Evolutionary conservation across 192 early-diverging fungal genomes (phyloP).

Genomic region (Backusella tarrabulga): DNA sequence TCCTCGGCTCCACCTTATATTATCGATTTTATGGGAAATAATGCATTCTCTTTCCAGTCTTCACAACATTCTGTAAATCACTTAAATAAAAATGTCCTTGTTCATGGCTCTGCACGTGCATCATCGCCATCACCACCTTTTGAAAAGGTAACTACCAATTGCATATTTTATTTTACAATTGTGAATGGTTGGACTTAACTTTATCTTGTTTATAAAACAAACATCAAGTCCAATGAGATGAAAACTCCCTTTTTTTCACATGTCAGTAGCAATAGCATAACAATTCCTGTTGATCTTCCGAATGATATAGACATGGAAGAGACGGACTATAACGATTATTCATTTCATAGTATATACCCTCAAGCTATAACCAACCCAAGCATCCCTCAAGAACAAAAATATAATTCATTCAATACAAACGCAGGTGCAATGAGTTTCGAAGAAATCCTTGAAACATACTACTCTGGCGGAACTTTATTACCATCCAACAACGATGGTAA

Average conservation of each 20-base stretch:
- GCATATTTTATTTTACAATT: not conserved
- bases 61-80: not conserved
- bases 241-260: not conserved
- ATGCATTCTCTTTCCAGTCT: not conserved
- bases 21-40: constrained; percentile 21
- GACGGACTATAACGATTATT: not conserved
- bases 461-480: constrained; percentile 1
- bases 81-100: constrained; percentile 8
- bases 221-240: not conserved
- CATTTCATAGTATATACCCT: not conserved
- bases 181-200: not conserved
- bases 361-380: not conserved
- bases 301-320: constrained; percentile 10
- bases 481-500: not conserved
- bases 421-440: constrained; percentile 14
- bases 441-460: constrained; percentile 4
- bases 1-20: constrained; percentile 28
- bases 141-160: not conserved
- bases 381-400: not conserved
- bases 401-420: not conserved
- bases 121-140: not conserved
- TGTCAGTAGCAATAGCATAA: constrained; percentile 8
- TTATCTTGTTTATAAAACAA: not conserved
- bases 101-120: constrained; percentile 19
- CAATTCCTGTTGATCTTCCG: constrained; percentile 16